Conservation (phyloP, 306 rosid species). For the Carpinus viminea region DNA sequence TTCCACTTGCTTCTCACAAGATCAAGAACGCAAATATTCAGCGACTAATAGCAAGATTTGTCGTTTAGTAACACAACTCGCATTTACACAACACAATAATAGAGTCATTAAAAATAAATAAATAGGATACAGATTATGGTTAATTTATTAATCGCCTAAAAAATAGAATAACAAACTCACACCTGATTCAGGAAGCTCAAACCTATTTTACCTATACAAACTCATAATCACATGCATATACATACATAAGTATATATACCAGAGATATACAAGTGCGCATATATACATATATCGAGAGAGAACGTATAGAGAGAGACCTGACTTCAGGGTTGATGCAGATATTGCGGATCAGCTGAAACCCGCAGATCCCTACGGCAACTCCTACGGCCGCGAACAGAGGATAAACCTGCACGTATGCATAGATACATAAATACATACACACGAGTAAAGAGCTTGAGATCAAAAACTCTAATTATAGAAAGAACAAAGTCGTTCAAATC, state of each 20-base stretch:
- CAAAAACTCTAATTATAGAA: background rate
- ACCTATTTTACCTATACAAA: background rate
- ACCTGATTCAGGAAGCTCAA: background rate
- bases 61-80: background rate
- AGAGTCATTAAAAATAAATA: background rate
- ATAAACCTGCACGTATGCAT: constrained; percentile 59
- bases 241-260: background rate
- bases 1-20: background rate
- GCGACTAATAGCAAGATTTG: background rate
- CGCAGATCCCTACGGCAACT: constrained; percentile 87
- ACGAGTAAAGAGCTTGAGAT: background rate
- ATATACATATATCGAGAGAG: background rate
- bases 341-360: constrained; percentile 66
- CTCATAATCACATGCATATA: background rate
- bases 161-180: background rate
- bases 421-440: background rate
- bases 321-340: constrained; percentile 93
- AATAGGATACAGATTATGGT: background rate
- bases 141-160: background rate
- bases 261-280: background rate
- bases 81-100: background rate
- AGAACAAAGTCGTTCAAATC: background rate
- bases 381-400: constrained; percentile 86
- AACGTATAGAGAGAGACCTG: constrained; percentile 46
- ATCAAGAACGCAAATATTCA: background rate